These are phyloP conservation scores for Talaromyces amestolkiae DNA, from an alignment of 2,329 filamentous ascomycete genomes.

Conservation along the genomic window DNA sequence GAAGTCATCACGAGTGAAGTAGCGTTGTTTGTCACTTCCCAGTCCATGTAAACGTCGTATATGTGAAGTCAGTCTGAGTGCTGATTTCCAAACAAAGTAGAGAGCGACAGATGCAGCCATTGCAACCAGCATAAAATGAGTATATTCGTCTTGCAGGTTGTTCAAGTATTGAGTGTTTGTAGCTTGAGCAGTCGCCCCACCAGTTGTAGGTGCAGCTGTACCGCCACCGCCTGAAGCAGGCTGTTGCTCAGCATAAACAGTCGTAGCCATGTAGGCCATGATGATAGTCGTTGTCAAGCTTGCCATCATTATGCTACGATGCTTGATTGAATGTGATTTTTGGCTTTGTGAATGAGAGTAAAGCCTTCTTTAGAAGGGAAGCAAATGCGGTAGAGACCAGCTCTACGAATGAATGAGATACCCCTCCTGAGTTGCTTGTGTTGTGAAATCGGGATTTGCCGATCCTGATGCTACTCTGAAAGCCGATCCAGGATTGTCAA, in stretches of 20 bases:
- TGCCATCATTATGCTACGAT: not conserved
- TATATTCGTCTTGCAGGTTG: conserved; percentile 23
- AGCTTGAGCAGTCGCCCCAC: not conserved
- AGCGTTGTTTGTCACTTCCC: conserved; percentile 74
- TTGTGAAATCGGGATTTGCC: not conserved
- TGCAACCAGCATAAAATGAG: conserved; percentile 61
- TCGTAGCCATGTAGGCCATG: conserved; percentile 12
- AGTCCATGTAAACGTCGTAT: conserved; percentile 72
- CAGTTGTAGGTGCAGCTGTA: not conserved
- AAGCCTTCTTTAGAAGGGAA: not conserved
- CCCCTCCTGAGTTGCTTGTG: not conserved
- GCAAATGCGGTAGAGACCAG: conserved; percentile 8
- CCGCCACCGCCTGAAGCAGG: not conserved
- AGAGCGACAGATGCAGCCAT: conserved; percentile 56
- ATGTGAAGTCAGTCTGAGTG: conserved; percentile 62
- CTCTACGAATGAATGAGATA: conserved; percentile 1
- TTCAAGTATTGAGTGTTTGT: conserved; percentile 6
- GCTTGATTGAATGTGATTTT: not conserved
- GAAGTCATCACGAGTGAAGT: conserved; percentile 62
- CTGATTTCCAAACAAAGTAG: conserved; percentile 66
- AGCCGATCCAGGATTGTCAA: not conserved
- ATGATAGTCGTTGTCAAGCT: not conserved
- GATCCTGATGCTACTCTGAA: not conserved
- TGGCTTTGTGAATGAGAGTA: not conserved
- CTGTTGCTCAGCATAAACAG: conserved; percentile 9